Conservation (phyloP, 2,329 filamentous ascomycete genomes). For the Cercospora sp. region DNA sequence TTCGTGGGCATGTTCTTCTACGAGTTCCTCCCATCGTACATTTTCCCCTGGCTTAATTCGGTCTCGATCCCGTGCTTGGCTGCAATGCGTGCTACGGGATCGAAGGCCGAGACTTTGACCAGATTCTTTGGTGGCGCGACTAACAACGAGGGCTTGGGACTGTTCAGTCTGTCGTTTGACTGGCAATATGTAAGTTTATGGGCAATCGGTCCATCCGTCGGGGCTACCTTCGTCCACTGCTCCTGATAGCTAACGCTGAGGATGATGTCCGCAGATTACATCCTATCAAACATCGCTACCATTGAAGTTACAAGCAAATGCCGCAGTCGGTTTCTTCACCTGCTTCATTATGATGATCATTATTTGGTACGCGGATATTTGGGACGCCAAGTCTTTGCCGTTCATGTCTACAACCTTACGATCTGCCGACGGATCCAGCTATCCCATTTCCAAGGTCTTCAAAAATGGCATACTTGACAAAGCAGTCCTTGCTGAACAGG, state of each 20-base stretch:
- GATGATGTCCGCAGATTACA: constrained; percentile 47
- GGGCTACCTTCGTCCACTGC: background rate
- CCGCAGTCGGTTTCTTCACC: constrained; percentile 48
- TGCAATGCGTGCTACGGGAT: constrained; percentile 52
- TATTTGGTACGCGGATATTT: constrained; percentile 55
- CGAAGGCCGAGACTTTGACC: constrained; percentile 47
- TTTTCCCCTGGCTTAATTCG: constrained; percentile 57
- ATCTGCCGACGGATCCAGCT: constrained; percentile 41
- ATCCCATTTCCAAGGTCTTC: constrained; percentile 46
- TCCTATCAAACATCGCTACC: constrained; percentile 55
- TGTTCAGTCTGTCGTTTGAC: constrained; percentile 54
- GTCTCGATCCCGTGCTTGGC: constrained; percentile 58
- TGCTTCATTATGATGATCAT: constrained; percentile 54
- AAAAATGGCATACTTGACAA: constrained; percentile 46
- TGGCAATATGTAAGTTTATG: constrained; percentile 47
- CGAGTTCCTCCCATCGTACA: constrained; percentile 57
- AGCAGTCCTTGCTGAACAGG: constrained; percentile 45
- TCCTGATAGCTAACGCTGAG: background rate
- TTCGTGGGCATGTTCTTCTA: constrained; percentile 50
- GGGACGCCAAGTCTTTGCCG: constrained; percentile 50
- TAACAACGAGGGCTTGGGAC: constrained; percentile 55
- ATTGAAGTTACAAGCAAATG: constrained; percentile 48
- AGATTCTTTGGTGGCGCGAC: constrained; percentile 54
- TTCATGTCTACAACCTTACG: constrained; percentile 58
- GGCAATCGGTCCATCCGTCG: background rate